Evolutionary conservation across 1,139 yeast species (phyloP).

Genomic region (Debaryomycetaceae sp.): DNA sequence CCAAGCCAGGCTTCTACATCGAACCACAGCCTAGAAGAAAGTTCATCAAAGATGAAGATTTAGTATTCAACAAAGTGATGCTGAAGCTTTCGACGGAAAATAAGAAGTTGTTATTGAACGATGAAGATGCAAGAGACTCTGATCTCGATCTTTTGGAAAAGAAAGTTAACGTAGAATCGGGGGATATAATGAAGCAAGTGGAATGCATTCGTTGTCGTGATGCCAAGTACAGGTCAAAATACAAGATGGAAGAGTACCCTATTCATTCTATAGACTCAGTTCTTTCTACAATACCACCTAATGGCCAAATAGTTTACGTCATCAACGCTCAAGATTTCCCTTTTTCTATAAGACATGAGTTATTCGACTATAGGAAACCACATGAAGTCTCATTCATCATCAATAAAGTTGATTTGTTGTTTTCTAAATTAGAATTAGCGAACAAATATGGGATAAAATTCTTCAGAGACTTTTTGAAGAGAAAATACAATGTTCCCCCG

Average conservation of each 20-base stretch:
- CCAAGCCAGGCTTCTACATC: conserved; percentile 41
- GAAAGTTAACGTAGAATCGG: conserved; percentile 1
- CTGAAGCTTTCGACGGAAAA: conserved; percentile 22
- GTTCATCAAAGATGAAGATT: conserved; percentile 17
- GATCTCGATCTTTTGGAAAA: conserved; percentile 1
- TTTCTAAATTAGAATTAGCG: conserved; percentile 27
- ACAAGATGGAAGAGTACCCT: conserved; percentile 32
- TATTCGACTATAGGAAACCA: conserved; percentile 34
- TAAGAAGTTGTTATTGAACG: conserved; percentile 21
- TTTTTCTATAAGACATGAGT: conserved; percentile 42
- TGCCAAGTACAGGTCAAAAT: conserved; percentile 42
- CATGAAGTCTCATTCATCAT: conserved; percentile 47
- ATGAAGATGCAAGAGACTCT: conserved; percentile 5
- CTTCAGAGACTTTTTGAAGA: conserved; percentile 40
- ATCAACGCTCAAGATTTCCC: conserved; percentile 73
- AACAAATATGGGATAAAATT: conserved; percentile 41
- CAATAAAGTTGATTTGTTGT: conserved; percentile 58
- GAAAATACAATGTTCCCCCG: conserved; percentile 38
- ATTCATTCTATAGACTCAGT: conserved; percentile 33
- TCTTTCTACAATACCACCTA: conserved; percentile 42
- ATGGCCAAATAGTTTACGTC: conserved; percentile 55
- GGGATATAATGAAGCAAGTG: conserved; percentile 5
- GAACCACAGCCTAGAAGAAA: conserved; percentile 9
- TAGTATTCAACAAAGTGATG: conserved; percentile 18
- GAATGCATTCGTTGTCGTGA: conserved; percentile 57